A percentile compares a stretch with the other conserved stretches of the same genome.
Conservation (phyloP, 192 early-diverging fungal genomes). For the Rhizophagus clarus region DNA sequence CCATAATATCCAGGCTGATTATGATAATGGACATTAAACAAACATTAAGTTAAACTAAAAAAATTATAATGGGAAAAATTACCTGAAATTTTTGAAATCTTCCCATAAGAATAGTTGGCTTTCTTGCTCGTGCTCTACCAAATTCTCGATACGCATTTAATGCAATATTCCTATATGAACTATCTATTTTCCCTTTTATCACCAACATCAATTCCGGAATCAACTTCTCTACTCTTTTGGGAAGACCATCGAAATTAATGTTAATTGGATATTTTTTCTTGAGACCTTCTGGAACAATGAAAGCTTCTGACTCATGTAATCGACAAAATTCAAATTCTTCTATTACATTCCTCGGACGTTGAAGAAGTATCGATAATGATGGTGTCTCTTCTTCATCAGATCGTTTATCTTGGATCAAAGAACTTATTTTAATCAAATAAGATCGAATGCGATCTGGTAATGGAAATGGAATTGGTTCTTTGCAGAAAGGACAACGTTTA, state of each 20-base stretch:
- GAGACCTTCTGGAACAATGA: slow-evolving; percentile 44
- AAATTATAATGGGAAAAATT: neutral
- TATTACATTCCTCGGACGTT: neutral
- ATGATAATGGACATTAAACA: neutral
- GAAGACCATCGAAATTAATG: slow-evolving; percentile 44
- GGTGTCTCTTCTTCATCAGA: neutral
- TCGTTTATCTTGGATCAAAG: neutral
- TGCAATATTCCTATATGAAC: slow-evolving; percentile 38
- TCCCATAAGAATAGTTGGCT: slow-evolving; percentile 42
- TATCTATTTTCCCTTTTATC: slow-evolving; percentile 33
- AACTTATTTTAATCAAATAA: slow-evolving; percentile 1
- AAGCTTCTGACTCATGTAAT: slow-evolving; percentile 43
- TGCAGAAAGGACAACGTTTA: slow-evolving; percentile 10
- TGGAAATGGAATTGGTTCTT: neutral
- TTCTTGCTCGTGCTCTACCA: slow-evolving; percentile 46
- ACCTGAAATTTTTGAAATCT: slow-evolving; percentile 49
- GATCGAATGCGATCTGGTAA: neutral
- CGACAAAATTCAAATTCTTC: slow-evolving; percentile 53
- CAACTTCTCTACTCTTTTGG: slow-evolving; percentile 37
- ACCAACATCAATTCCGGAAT: slow-evolving; percentile 39
- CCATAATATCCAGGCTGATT: slow-evolving; percentile 59
- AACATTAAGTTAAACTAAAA: neutral
- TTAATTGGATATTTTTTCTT: slow-evolving; percentile 38
- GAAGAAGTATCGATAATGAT: neutral
- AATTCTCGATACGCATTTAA: slow-evolving; percentile 39